Percentiles rank a stretch among this genome's conserved stretches.
Conservation (phyloP, 2,329 filamentous ascomycete species). For the Mycosphaerelloides madeirae region DNA sequence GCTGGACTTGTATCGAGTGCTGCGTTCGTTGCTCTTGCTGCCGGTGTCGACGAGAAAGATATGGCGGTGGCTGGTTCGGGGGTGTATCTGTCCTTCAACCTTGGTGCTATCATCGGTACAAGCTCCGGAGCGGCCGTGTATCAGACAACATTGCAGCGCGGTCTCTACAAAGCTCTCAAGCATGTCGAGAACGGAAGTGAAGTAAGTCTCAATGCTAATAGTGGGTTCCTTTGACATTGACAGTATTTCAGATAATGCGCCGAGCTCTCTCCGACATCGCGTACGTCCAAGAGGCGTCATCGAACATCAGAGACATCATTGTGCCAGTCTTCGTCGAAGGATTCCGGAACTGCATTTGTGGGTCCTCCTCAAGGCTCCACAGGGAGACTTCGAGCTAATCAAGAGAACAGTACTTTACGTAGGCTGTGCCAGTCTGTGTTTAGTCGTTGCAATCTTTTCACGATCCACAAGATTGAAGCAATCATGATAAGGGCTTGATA, state of each 20-base stretch:
- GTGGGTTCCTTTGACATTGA: conserved; percentile 1
- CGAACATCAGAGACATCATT: conserved; percentile 17
- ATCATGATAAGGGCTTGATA: conserved; percentile 3
- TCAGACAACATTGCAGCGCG: conserved; percentile 32
- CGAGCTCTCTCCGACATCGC: conserved; percentile 38
- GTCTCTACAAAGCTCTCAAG: conserved; percentile 31
- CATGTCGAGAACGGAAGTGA: conserved; percentile 27
- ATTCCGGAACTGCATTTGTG: conserved; percentile 26
- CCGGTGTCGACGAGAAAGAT: conserved; percentile 42
- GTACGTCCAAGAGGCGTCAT: conserved; percentile 32
- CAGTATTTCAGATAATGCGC: conserved; percentile 36
- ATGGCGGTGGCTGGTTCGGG: conserved; percentile 49
- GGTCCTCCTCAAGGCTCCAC: conserved; percentile 1
- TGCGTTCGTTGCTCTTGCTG: conserved; percentile 48
- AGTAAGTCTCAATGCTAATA: conserved; percentile 8
- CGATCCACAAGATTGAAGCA: conserved; percentile 1
- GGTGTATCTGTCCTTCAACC: conserved; percentile 43
- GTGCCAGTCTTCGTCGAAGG: conserved; percentile 25
- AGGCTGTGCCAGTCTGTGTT: conserved; percentile 2
- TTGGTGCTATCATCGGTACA: conserved; percentile 40
- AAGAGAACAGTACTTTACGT: conserved; percentile 8
- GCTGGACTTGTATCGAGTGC: conserved; percentile 45
- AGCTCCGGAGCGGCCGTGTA: conserved; percentile 38
- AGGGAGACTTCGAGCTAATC: not conserved
- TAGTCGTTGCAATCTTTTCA: conserved; percentile 7